phyloP scores from a whole-genome alignment of 2,329 filamentous ascomycete genomes.

The Fusarium veterinarium region DNA sequence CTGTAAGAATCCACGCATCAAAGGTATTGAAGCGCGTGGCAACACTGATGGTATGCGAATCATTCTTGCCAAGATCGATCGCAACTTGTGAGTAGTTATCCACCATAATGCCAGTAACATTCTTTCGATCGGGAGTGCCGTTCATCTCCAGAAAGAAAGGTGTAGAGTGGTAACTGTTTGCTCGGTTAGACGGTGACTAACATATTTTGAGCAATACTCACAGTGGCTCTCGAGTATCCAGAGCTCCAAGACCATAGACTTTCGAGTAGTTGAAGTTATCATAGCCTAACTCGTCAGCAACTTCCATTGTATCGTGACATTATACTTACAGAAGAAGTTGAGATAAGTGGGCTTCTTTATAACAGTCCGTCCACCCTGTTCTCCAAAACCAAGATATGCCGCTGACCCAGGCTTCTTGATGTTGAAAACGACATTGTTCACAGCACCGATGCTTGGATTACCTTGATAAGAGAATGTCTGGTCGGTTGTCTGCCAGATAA shows the following conservation, averaged over 20 bases:
- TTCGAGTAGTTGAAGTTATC: not conserved
- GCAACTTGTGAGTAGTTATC: conserved; percentile 1
- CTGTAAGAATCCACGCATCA: not conserved
- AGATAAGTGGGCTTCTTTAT: not conserved
- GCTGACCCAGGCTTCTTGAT: not conserved
- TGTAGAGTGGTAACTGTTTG: not conserved
- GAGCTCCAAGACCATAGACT: not conserved
- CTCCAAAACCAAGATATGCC: not conserved
- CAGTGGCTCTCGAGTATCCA: conserved; percentile 1
- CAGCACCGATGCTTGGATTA: not conserved
- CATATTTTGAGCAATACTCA: rapidly evolving
- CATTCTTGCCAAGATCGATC: not conserved
- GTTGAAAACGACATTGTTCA: conserved; percentile 5
- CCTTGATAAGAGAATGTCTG: not conserved
- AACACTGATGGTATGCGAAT: not conserved
- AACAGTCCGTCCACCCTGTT: conserved; percentile 1
- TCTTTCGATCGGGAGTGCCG: not conserved
- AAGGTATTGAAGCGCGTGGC: conserved; percentile 9
- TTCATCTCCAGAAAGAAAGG: conserved; percentile 7
- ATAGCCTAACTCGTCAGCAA: not conserved
- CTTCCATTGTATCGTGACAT: too few relatives aligned
- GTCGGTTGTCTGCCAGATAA: conserved; percentile 3
- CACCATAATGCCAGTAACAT: not conserved
- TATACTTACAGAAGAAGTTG: conserved; percentile 1
- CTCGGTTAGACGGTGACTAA: rapidly evolving